phyloP scores from a whole-genome alignment of 148 eudicot species.

The Bassia scoparia region DNA sequence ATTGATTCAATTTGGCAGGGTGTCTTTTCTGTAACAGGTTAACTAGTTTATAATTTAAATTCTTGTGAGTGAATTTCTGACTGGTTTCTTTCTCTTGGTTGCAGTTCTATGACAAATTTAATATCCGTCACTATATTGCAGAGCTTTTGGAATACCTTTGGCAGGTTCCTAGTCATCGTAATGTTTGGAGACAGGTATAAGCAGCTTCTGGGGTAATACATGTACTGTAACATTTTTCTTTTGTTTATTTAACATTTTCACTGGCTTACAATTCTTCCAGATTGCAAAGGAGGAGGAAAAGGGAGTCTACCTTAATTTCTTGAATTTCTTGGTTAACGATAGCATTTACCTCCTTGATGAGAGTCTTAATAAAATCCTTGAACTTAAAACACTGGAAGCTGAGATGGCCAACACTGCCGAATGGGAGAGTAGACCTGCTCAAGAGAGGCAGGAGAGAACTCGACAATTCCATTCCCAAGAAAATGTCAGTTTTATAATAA shows the following conservation, averaged over 20 bases:
- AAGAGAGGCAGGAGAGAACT: conserved; percentile 98
- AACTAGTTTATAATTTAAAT: background rate
- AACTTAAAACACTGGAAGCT: conserved; percentile 88
- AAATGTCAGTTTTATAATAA: conserved; percentile 54
- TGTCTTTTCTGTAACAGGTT: background rate
- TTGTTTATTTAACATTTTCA: background rate
- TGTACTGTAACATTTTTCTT: background rate
- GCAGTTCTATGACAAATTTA: conserved; percentile 98
- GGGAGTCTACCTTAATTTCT: conserved; percentile 93
- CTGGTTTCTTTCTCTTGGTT: conserved; percentile 18
- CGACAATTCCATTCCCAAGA: conserved; percentile 88
- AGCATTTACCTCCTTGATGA: conserved; percentile 95
- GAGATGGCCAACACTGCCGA: conserved; percentile 95
- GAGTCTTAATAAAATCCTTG: conserved; percentile 96
- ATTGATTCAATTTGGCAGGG: background rate
- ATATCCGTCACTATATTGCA: conserved; percentile 94
- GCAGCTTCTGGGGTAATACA: background rate
- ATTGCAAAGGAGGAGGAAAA: conserved; percentile 96
- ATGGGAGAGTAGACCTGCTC: conserved; percentile 90
- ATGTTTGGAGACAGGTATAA: conserved; percentile 82
- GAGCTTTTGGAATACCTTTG: conserved; percentile 95
- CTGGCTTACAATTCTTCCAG: conserved; percentile 36
- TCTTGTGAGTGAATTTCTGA: background rate
- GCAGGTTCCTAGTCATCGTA: conserved; percentile 98
- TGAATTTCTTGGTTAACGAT: conserved; percentile 87